Conservation (phyloP, 805 yeast species). For the Yueomyces sinensis region DNA sequence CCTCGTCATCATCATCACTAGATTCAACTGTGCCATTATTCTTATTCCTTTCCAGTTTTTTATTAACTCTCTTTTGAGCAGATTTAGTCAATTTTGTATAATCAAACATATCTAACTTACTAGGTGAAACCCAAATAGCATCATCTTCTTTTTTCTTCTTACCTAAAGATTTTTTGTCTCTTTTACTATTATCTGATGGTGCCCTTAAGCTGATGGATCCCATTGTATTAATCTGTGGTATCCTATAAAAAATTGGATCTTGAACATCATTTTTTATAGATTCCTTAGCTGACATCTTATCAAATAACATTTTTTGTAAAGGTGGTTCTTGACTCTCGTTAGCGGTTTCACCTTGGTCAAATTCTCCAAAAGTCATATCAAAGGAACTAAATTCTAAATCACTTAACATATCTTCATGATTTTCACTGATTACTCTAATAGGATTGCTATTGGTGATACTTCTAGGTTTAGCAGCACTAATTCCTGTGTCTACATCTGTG, state of each 20-base stretch:
- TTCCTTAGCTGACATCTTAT: not conserved
- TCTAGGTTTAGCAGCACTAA: too few relatives aligned
- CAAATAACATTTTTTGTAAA: too few relatives aligned
- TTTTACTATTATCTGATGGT: not conserved
- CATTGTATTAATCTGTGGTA: not conserved
- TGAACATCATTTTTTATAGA: not conserved
- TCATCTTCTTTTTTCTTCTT: conserved; percentile 11
- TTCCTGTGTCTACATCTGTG: too few relatives aligned
- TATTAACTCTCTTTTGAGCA: not conserved
- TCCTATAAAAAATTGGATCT: not conserved
- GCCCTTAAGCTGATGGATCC: not conserved
- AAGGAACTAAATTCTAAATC: conserved; percentile 23
- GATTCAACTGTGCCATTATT: not conserved
- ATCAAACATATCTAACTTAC: conserved; percentile 16
- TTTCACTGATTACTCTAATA: too few relatives aligned
- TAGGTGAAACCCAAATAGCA: conserved; percentile 24
- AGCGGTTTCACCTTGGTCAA: conserved; percentile 1
- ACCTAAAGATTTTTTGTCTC: not conserved
- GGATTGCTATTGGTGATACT: too few relatives aligned
- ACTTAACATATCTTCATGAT: conserved; percentile 3
- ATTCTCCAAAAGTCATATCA: conserved; percentile 18
- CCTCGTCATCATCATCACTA: not conserved
- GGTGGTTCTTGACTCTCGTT: too few relatives aligned
- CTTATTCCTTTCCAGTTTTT: not conserved
- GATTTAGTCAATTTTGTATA: conserved; percentile 3